These are phyloP conservation scores for Amphirosellinia nigrospora DNA, from an alignment of 495 filamentous ascomycete genomes.

Conservation along the genomic window DNA sequence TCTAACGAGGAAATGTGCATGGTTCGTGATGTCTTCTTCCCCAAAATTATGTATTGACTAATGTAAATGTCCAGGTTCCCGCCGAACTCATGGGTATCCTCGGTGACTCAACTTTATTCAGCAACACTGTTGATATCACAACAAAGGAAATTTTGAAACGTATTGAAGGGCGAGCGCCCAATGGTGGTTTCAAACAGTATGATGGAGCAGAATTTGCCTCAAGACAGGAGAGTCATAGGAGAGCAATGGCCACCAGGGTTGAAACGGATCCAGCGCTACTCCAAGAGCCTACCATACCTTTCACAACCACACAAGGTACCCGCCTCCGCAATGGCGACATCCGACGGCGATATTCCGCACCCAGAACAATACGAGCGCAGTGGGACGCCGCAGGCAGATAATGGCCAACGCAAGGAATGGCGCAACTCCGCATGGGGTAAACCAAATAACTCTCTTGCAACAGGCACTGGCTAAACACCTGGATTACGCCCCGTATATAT, in stretches of 20 bases:
- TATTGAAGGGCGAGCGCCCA: constrained; percentile 76
- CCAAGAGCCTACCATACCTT: constrained; percentile 61
- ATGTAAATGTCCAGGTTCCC: constrained; percentile 69
- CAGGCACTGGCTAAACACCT: constrained; percentile 35
- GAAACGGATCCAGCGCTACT: constrained; percentile 80
- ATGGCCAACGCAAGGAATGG: constrained; percentile 53
- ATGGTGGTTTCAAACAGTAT: constrained; percentile 61
- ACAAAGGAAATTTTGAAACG: constrained; percentile 95
- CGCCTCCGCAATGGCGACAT: constrained; percentile 51
- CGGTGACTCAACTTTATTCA: constrained; percentile 81
- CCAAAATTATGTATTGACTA: constrained; percentile 27
- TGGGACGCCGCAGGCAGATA: constrained; percentile 44
- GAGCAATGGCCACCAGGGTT: constrained; percentile 61
- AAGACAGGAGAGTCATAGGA: constrained; percentile 49
- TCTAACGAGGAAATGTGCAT: constrained; percentile 97
- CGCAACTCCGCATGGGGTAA: constrained; percentile 60
- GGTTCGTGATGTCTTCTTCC: constrained; percentile 59
- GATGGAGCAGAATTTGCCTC: constrained; percentile 62
- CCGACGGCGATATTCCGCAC: constrained; percentile 45
- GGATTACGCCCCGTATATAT: constrained; percentile 20
- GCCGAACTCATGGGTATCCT: constrained; percentile 88
- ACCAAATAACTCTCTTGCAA: constrained; percentile 44
- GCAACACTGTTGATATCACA: constrained; percentile 81
- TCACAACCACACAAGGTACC: constrained; percentile 47
- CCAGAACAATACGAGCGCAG: constrained; percentile 44